Evolutionary conservation across 352 stramenopile genomes (phyloP).

Genomic region (Phytophthora europaea): DNA sequence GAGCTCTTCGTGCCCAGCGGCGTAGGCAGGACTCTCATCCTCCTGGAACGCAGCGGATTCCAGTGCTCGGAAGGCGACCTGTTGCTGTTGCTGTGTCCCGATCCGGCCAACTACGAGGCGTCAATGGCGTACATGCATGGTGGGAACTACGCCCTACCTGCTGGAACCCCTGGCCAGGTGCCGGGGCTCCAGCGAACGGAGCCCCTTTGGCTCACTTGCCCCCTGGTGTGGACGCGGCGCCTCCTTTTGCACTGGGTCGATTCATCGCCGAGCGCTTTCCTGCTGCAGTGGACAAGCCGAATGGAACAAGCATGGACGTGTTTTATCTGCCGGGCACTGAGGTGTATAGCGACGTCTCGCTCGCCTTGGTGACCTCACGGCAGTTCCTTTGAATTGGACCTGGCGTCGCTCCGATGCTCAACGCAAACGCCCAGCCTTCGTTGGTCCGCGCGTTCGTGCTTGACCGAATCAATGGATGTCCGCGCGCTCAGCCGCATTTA

Average conservation of each 20-base stretch:
- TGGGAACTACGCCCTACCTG: not conserved
- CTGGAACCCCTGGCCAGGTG: not conserved
- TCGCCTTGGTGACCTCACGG: not conserved
- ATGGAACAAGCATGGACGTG: not conserved
- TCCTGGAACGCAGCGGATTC: conserved; percentile 4
- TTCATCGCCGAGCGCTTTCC: not conserved
- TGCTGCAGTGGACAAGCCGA: not conserved
- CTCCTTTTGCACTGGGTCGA: not conserved
- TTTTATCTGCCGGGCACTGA: not conserved
- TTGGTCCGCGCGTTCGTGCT: not conserved
- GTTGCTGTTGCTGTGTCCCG: not conserved
- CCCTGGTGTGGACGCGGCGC: not conserved
- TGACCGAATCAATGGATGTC: not conserved
- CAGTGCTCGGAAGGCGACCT: not conserved
- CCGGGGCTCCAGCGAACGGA: not conserved
- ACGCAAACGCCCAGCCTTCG: too few species aligned
- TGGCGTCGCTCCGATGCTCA: not conserved
- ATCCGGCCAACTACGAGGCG: not conserved
- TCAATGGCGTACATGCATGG: not conserved
- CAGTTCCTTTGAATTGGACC: not conserved
- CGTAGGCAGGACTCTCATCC: conserved; percentile 2
- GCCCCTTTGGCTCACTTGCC: not conserved
- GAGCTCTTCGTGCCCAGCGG: not conserved
- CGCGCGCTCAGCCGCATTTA: not conserved
- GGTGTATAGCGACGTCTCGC: not conserved